Evolutionary conservation across 352 stramenopile genomes (phyloP).

Genomic region (Blastocystis sp.): DNA sequence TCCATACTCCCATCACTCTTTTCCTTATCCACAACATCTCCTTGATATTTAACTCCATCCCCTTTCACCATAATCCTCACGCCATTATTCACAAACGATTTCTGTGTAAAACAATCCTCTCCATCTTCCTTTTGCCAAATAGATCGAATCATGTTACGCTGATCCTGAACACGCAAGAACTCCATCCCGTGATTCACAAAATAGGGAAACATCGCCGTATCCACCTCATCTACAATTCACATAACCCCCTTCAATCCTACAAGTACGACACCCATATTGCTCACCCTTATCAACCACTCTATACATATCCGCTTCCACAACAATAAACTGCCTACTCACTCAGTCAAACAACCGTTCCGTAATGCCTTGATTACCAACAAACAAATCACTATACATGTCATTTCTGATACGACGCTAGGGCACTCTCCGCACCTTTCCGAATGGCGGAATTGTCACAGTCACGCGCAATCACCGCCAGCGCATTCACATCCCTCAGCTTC

Average conservation of each 20-base stretch:
- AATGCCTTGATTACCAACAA: not conserved
- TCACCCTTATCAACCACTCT: no score
- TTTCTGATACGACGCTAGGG: not conserved
- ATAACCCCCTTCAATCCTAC: not conserved
- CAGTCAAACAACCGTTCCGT: not conserved
- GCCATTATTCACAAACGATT: no score
- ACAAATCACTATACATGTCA: not conserved
- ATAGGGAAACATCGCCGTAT: not conserved
- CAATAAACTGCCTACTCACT: not conserved
- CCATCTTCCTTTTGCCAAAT: not conserved
- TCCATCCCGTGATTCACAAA: not conserved
- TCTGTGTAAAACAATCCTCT: no score
- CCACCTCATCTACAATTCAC: not conserved
- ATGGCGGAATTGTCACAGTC: slow-evolving; percentile 15
- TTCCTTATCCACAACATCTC: no score
- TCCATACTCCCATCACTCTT: no score
- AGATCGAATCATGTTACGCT: not conserved
- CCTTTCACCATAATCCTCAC: no score
- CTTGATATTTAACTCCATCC: no score
- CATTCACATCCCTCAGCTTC: slow-evolving; percentile 48
- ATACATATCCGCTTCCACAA: no score
- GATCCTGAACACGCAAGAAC: not conserved
- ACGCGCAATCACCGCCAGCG: slow-evolving; percentile 6
- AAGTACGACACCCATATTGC: no score
- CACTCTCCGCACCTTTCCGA: slow-evolving; percentile 13